These are phyloP conservation scores for Elasticomyces elasticus DNA, from an alignment of 495 filamentous ascomycete species.

Conservation along the genomic window DNA sequence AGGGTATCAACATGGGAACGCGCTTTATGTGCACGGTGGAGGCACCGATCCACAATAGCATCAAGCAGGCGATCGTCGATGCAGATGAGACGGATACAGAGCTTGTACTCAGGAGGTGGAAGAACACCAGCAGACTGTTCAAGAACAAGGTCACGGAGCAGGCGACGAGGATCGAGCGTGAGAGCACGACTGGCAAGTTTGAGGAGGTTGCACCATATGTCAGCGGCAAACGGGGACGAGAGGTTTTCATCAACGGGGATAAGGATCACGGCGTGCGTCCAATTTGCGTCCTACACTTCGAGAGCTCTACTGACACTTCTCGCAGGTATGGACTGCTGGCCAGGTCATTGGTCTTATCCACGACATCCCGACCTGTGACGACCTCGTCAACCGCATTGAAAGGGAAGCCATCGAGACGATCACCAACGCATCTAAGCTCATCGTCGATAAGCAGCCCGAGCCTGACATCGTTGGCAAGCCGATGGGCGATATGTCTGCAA, in stretches of 20 bases:
- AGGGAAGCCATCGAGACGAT: slow-evolving; percentile 48
- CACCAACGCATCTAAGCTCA: slow-evolving; percentile 21
- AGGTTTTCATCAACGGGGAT: slow-evolving; percentile 91
- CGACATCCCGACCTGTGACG: slow-evolving; percentile 55
- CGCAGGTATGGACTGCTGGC: slow-evolving; percentile 59
- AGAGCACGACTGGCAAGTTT: slow-evolving; percentile 82
- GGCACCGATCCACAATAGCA: slow-evolving; percentile 81
- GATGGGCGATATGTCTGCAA: slow-evolving; percentile 17
- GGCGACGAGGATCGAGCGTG: slow-evolving; percentile 70
- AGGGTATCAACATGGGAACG: slow-evolving; percentile 95
- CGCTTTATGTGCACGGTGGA: slow-evolving; percentile 91
- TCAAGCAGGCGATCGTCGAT: slow-evolving; percentile 85
- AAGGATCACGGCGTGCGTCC: slow-evolving; percentile 73
- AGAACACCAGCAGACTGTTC: slow-evolving; percentile 81
- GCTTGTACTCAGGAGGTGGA: slow-evolving; percentile 81
- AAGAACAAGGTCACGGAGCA: slow-evolving; percentile 78
- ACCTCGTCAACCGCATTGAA: slow-evolving; percentile 51
- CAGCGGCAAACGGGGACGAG: slow-evolving; percentile 78
- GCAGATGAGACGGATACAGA: slow-evolving; percentile 86
- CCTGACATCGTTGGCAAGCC: slow-evolving; percentile 21
- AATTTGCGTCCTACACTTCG: background rate
- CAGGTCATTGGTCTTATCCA: slow-evolving; percentile 63
- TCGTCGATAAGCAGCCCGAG: slow-evolving; percentile 25
- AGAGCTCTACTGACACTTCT: background rate
- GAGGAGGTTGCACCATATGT: slow-evolving; percentile 82